Base-by-base conservation (phyloP, 2,329 filamentous ascomycete species). In the Clonostachys sp. region DNA sequence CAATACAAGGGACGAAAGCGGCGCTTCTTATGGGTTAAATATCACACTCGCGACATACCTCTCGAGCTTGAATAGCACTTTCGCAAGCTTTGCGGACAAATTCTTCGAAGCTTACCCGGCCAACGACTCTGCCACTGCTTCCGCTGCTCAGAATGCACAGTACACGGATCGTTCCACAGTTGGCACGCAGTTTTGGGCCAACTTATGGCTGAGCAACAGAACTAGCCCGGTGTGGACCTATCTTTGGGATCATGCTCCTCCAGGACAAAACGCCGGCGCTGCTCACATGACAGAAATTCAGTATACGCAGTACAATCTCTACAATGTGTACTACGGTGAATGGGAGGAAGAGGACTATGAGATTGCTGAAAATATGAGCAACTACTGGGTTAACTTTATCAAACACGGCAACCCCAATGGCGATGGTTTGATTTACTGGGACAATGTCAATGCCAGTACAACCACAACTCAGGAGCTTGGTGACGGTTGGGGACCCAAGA, bases 21-120 rank as follows among this genome's bases (percentile, higher is more conserved):
- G 77, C 45, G 90, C 91, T 67, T 77, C 81, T 52, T 61, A 67
- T 12, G 68, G 84, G 13, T 72, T 77, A 38, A 75, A 84, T 9
- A 75, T 87, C 50, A 80, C 75, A 3, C 56, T 72, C 5, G 74
- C 75, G 12, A 76, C 89, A 56, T 92, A 89, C 67, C 73, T 83
- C 40, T 68, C 74, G 55, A 80, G 83, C 47, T 53, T 42, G 17
- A 9, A 18, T 10, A 20, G 17, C 16, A 1, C 57, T 48, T 3
- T 33, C 44, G 4, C 57, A 53, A 3, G 58, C 45, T 9, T 47
- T 49, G 3, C 52, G 45, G 0, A 58, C 60, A 6, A 62, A 45
- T 40, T 52, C 40, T n/a, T 42, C 40, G 16, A 8, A 56, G 3
- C 58, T 60, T 12, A 43, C 48, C 38, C 55, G 54, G 10, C 61